Evolutionary conservation across 2,329 filamentous ascomycete species (phyloP), one percentile per base, ranked within the genome.

Genomic region (Fusarium albidum): DNA sequence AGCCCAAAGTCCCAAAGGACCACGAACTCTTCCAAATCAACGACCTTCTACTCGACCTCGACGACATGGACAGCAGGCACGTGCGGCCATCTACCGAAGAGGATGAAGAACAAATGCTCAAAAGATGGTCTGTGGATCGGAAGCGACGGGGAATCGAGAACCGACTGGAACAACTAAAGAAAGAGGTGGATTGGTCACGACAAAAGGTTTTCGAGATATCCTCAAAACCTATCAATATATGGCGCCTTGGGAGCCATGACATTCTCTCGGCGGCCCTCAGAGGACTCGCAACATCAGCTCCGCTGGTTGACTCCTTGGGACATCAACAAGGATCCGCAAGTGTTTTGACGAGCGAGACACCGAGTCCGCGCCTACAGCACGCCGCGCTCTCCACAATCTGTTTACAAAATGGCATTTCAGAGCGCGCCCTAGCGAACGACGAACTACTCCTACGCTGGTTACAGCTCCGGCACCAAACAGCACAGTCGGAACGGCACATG

Each of bases 11-110:
- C 1, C 53, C 59, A 2, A 41, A 38, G 8, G 33, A 63, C 9
- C 28, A 61, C 39, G 61, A 71, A n/a, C 70, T 75, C 53, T 76
- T 77, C 55, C 65, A 77, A 18, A 69, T 80, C 33, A 74, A 78
- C 11, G 47, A 73, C 14, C 56, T 79, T 10, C 65, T 83, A 3
- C 72, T 85, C 32, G 80, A 85, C 52, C 78, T 85, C 32, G 82
- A 84, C 57, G 77, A 79, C 37, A 74, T 78, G 54, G 73, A 77
- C 15, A 77, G 65, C 57, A 69, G 64, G 2, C 66, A 72, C 39
- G 79, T 83, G 32, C 78, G 80, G 25, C 63, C 68, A 3, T 77
- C 70, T 48, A 69, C 75, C 38, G 59, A 72, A 4, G 57, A 62
- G 5, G 70, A 79, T 37, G 76, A 77, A 46, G 64, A 58, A n/a